phyloP scores from a whole-genome alignment of 192 early-diverging fungal species.

The Podila epicladia region DNA sequence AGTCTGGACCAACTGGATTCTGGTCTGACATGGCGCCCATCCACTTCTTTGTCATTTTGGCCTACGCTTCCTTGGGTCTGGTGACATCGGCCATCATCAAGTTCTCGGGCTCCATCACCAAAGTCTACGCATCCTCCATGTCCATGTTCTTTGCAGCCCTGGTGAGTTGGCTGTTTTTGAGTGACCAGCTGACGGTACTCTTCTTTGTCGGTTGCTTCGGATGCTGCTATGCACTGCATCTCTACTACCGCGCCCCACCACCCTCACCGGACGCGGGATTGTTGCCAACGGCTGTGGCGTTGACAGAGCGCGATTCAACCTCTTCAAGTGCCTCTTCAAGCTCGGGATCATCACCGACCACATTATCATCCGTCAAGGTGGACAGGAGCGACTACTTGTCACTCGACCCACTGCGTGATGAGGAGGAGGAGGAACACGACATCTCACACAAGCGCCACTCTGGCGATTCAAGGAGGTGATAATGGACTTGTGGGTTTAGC shows the following conservation, averaged over 20 bases:
- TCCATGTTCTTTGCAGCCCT: conserved; percentile 54
- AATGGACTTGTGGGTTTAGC: too few relatives aligned
- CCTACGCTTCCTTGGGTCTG: conserved; percentile 39
- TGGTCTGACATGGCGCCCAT: conserved; percentile 38
- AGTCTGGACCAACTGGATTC: conserved; percentile 16
- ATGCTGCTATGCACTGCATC: conserved; percentile 45
- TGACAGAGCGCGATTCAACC: neutral
- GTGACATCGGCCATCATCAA: conserved; percentile 54
- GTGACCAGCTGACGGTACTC: conserved; percentile 29
- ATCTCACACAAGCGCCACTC: neutral
- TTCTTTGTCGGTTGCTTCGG: conserved; percentile 53
- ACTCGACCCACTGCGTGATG: conserved; percentile 9
- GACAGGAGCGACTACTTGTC: conserved; percentile 35
- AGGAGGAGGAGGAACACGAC: conserved; percentile 3
- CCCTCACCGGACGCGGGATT: neutral
- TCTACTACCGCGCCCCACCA: conserved; percentile 37
- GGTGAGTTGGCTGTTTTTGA: conserved; percentile 37
- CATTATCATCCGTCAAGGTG: conserved; percentile 5
- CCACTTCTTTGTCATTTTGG: conserved; percentile 41
- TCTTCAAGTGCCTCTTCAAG: conserved; percentile 6
- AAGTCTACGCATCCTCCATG: conserved; percentile 50
- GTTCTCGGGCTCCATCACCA: conserved; percentile 52
- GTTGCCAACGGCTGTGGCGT: neutral
- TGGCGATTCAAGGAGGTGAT: neutral
- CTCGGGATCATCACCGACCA: conserved; percentile 19